Conservation (phyloP, 768 basidiomycete species). For the Lactarius trivialis region DNA sequence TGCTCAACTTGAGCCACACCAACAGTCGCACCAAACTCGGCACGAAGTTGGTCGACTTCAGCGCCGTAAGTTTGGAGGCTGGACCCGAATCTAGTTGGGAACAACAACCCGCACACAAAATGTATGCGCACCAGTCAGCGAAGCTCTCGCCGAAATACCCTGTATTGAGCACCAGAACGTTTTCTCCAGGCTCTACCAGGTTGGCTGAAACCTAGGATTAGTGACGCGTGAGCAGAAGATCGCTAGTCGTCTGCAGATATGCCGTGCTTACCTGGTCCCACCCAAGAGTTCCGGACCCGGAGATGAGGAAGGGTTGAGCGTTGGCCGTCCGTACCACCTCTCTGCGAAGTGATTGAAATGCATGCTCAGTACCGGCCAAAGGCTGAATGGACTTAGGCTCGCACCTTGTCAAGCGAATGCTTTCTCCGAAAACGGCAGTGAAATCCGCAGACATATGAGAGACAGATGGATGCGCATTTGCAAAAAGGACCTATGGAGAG, state of each 20-base stretch:
- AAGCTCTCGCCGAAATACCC: slow-evolving; percentile 96
- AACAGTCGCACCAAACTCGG: slow-evolving; percentile 76
- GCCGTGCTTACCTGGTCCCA: slow-evolving; percentile 75
- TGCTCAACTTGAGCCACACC: slow-evolving; percentile 50
- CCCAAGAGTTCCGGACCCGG: slow-evolving; percentile 92
- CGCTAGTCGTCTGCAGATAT: slow-evolving; percentile 1
- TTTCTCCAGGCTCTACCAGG: slow-evolving; percentile 74
- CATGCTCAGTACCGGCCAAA: slow-evolving; percentile 7
- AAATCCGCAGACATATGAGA: slow-evolving; percentile 89
- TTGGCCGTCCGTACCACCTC: slow-evolving; percentile 71
- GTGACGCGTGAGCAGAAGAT: background rate
- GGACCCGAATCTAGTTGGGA: background rate
- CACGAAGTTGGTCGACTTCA: slow-evolving; percentile 75
- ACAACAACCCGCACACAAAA: too few species aligned
- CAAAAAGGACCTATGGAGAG: slow-evolving; percentile 62
- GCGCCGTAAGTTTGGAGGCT: slow-evolving; percentile 88
- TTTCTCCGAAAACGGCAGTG: slow-evolving; percentile 80
- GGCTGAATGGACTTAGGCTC: slow-evolving; percentile 21
- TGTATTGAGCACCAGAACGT: slow-evolving; percentile 75
- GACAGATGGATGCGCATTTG: slow-evolving; percentile 89
- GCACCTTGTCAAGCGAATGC: slow-evolving; percentile 75
- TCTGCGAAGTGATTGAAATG: slow-evolving; percentile 31
- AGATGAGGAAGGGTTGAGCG: slow-evolving; percentile 88
- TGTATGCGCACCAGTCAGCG: slow-evolving; percentile 61
- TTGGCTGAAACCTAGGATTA: slow-evolving; percentile 71